Evolutionary conservation across 768 basidiomycete genomes (phyloP), one percentile per base, ranked within the genome.

Genomic region (Suillus paluster): DNA sequence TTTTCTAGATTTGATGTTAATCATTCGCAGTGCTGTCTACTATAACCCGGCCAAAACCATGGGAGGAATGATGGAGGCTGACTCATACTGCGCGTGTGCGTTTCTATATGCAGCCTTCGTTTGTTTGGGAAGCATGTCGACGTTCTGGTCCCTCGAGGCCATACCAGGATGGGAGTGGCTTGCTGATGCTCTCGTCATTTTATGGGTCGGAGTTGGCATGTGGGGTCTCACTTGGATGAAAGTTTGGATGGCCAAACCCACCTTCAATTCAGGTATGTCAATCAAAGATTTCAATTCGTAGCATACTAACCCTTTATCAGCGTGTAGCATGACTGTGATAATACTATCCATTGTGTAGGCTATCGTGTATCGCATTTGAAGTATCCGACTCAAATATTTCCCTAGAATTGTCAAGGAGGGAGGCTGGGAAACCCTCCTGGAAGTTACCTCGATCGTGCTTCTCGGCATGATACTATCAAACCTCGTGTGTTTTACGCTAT

Each of bases 21-120:
- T 39, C 57, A 34, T 60, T 52, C 39, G 38, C 66, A 89, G 92
- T 62, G 86, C 86, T 5, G 91, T 93, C 0, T 95, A 98, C 75
- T 98, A 87, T 74, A 94, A 96, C 67, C 97, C 97, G 5, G 95
- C 95, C 30, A 95, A 97, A 70, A 95, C 94, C 0, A 79, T 91
- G 5, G 97, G 97, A 5, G 91, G 84, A 0, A 99, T 99, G 95
- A 74, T 97, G 45, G 94, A 98, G 71, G 94, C 96, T 11, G 88
- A 94, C 67, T 77, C 91, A 7, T 95, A 84, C 73, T 97, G 92
- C 70, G 66, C 91, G 38, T 77, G 86, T 67, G 87, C 89, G 1
- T 78, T 93, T 46, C 53, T 89, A 0, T 91, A 91, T 65, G 84
- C 95, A 4, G 82, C 90, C 0, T 76, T 90, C 61, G 84, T 95